phyloP scores from a whole-genome alignment of 78 protist genomes.

The Paratrimastix pyriformis region DNA sequence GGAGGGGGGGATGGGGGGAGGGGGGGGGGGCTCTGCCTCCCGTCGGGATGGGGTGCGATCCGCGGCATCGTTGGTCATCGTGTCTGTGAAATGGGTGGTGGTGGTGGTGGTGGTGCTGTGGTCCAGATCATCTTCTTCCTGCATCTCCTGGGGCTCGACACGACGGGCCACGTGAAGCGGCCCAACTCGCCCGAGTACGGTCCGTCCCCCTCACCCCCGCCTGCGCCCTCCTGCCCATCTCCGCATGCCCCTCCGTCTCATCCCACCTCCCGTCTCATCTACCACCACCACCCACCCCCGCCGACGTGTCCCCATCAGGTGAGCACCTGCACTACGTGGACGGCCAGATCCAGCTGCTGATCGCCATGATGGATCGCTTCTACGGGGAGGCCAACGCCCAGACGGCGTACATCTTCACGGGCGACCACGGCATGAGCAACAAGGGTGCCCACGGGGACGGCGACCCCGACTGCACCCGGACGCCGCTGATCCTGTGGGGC shows the following conservation, averaged over 20 bases:
- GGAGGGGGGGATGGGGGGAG: no score
- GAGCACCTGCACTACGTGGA: constrained; percentile 47
- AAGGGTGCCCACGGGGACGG: constrained; percentile 77
- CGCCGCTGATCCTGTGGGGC: constrained; percentile 77
- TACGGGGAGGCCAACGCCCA: constrained; percentile 36
- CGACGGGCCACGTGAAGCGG: constrained; percentile 62
- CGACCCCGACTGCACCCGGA: constrained; percentile 60
- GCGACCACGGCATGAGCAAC: constrained; percentile 81
- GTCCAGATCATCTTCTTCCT: constrained; percentile 63
- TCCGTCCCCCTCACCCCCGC: no score
- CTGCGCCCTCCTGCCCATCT: no score
- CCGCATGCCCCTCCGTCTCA: no score
- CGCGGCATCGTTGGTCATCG: constrained; percentile 6
- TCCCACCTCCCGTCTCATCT: no score
- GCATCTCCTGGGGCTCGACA: constrained; percentile 73
- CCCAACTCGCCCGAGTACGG: constrained; percentile 52
- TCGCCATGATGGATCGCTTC: constrained; percentile 26
- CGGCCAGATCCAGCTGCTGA: constrained; percentile 29
- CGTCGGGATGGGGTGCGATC: constrained; percentile 7
- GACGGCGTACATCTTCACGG: constrained; percentile 64
- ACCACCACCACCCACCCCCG: no score
- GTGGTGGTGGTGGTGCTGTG: no score
- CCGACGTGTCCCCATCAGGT: no score
- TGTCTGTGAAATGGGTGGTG: constrained; percentile 16
- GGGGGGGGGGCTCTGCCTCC: no score